Evolutionary conservation across 768 basidiomycete species (phyloP).

Genomic region (Lentinus brumalis): DNA sequence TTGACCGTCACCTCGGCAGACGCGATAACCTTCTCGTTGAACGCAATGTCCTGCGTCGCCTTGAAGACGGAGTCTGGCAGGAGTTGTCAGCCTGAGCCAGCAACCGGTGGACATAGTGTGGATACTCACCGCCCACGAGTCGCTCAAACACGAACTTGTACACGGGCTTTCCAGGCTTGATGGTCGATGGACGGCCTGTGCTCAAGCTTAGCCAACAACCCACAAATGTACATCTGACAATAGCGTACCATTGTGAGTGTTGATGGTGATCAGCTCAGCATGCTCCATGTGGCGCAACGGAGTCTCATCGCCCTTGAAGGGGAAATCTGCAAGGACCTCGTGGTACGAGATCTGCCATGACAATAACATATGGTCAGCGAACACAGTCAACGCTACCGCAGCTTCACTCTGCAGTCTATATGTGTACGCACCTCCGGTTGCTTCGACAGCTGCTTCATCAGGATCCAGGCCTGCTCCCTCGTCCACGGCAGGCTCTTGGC

Average conservation of each 20-base stretch:
- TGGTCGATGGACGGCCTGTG: conserved; percentile 77
- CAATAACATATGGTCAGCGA: neutral
- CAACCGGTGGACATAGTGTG: conserved; percentile 18
- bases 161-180: conserved; percentile 90
- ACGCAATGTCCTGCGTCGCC: conserved; percentile 79
- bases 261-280: conserved; percentile 82
- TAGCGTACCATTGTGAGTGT: conserved; percentile 65
- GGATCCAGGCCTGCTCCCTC: conserved; percentile 83
- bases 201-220: neutral
- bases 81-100: conserved; percentile 5
- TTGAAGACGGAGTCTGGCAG: conserved; percentile 70
- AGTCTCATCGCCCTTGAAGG: conserved; percentile 90
- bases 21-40: conserved; percentile 67
- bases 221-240: neutral
- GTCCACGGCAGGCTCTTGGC: conserved; percentile 83
- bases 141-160: conserved; percentile 83
- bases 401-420: too few species aligned
- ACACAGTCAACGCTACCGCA: too few species aligned
- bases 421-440: conserved; percentile 50
- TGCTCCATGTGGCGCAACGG: conserved; percentile 85
- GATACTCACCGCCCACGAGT: conserved; percentile 64
- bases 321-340: conserved; percentile 76
- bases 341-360: conserved; percentile 76
- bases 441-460: conserved; percentile 73
- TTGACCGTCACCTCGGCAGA: conserved; percentile 64